Evolutionary conservation across 2,329 filamentous ascomycete species (phyloP).

Genomic region (Cordyceps cicadae): DNA sequence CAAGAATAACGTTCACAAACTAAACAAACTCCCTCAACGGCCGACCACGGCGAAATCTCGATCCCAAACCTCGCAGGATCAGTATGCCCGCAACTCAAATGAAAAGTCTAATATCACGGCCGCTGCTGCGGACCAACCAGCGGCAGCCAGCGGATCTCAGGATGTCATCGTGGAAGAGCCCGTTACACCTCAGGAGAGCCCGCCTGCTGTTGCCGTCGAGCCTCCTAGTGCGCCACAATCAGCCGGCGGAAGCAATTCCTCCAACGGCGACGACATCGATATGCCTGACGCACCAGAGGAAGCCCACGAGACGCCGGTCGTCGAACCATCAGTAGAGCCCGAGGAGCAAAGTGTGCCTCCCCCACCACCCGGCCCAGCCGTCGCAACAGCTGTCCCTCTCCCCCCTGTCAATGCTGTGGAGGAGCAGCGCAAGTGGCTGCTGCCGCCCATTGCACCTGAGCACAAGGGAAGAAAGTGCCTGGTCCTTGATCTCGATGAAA

Average conservation of each 20-base stretch:
- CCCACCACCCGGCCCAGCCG: constrained; percentile 39
- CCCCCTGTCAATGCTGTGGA: constrained; percentile 33
- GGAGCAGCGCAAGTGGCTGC: constrained; percentile 53
- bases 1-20: constrained; percentile 47
- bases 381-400: constrained; percentile 32
- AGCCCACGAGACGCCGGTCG: constrained; percentile 30
- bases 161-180: constrained; percentile 38
- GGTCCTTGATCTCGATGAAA: constrained; percentile 92
- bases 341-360: constrained; percentile 29
- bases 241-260: constrained; percentile 13
- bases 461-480: constrained; percentile 86
- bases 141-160: constrained; percentile 37
- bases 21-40: constrained; percentile 47
- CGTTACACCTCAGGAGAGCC: constrained; percentile 37
- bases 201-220: constrained; percentile 34
- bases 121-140: constrained; percentile 36
- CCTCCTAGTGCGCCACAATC: constrained; percentile 27
- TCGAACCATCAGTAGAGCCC: constrained; percentile 25
- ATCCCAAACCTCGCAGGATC: constrained; percentile 44
- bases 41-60: constrained; percentile 47
- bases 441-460: constrained; percentile 73
- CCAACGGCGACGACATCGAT: constrained; percentile 54
- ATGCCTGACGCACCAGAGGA: constrained; percentile 56
- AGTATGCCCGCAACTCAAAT: constrained; percentile 33
- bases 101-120: constrained; percentile 38